Evolutionary conservation across 2,329 filamentous ascomycete genomes (phyloP), one percentile per base, ranked within the genome.

Genomic region (Fusarium anguioides): DNA sequence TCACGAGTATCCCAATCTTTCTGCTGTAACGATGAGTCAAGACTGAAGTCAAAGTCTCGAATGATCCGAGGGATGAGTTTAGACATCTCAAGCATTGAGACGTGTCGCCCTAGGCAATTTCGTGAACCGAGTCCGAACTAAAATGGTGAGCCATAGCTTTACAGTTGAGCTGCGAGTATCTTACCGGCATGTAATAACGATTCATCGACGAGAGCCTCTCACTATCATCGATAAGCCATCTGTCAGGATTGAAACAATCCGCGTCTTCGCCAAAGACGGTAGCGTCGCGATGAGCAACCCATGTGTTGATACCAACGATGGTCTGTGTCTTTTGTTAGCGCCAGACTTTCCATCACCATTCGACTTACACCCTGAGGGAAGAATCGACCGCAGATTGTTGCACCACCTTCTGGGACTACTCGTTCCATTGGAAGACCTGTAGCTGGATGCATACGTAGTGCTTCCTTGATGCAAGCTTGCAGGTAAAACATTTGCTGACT

Each of bases 81-180:
- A 0, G 60, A 66, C 59, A 72, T 72, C n/a, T 72, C 70, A 5
- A 73, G 66, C 48, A 70, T 68, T 1, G 70, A 72, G 10, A 72
- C 59, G 4, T 72, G 70, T 0, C 68, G 68, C 0, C 70, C 70
- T 6, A 72, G 71, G 2, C 70, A 72, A 3, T 51, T 70, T 17
- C 70, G 57, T 18, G 70, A 72, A 0, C 70, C 70, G 0, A 72
- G 58, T 5, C 70, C 70, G n/a, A 72, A 72, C 70, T 72, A 14
- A 0, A 8, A 29, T 5, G 1, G 33, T 71, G n/a, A 72, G 54
- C 2, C 15, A 4, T 1, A 1, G 2, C 11, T 5, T 1, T 0
- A 2, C 1, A 2, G 1, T 2, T 4, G 1, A 4, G 1, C 6
- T 0, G 2, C 5, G 2, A 4, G 3, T 4, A 14, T 24, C 70